phyloP scores from a whole-genome alignment of 179 eudicot genomes.

The Dionaea muscipula region DNA sequence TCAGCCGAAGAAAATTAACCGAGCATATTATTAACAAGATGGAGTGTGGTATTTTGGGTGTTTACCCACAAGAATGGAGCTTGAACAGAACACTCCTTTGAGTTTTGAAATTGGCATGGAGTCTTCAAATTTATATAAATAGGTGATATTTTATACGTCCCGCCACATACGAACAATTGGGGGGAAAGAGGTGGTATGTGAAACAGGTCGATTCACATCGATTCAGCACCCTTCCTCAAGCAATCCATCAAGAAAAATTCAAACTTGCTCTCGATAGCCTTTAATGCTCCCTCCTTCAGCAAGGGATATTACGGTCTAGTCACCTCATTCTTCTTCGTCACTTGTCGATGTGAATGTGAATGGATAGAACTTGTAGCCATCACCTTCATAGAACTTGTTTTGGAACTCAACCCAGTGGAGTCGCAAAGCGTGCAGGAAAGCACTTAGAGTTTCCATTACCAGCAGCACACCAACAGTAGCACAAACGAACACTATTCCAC shows the following conservation, averaged over 20 bases:
- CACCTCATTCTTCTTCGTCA: conserved; percentile 38
- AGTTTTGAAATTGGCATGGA: too few relatives aligned
- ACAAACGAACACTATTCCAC: conserved; percentile 36
- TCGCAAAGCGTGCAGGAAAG: conserved; percentile 60
- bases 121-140: too few relatives aligned
- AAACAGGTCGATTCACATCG: too few relatives aligned
- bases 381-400: conserved; percentile 57
- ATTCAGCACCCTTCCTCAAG: neutral
- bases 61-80: too few relatives aligned
- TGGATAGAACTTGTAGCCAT: conserved; percentile 54
- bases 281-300: neutral
- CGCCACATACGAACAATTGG: too few relatives aligned
- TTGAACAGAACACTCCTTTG: too few relatives aligned
- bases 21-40: too few relatives aligned
- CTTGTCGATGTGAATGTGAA: conserved; percentile 34
- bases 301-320: neutral
- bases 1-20: too few relatives aligned
- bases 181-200: too few relatives aligned
- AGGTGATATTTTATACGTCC: too few relatives aligned
- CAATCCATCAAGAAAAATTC: neutral
- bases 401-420: conserved; percentile 68
- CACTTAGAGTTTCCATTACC: conserved; percentile 67
- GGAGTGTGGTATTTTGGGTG: too few relatives aligned
- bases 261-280: neutral
- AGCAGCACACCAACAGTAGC: conserved; percentile 66